These are phyloP conservation scores for Chloropicon primus DNA, from an alignment of 139 green algal species.

Conservation along the genomic window DNA sequence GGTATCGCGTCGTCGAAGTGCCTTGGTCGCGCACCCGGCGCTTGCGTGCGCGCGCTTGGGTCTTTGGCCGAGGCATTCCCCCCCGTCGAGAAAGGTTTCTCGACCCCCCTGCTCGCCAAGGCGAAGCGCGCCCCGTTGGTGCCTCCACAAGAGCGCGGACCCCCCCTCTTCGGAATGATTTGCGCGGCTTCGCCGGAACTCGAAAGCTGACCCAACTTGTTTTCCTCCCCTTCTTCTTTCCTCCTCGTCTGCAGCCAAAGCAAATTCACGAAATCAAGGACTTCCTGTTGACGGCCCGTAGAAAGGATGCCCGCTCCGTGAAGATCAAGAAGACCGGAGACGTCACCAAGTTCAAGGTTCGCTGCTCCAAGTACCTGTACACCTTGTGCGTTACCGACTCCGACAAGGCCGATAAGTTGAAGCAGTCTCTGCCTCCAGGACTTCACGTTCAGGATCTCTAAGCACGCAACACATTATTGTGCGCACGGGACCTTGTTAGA, in stretches of 20 bases:
- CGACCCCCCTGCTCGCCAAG: no score
- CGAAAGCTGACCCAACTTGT: background rate
- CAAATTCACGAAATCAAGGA: slow-evolving; percentile 99
- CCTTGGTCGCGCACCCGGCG: no score
- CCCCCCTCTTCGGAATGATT: no score
- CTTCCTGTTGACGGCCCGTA: slow-evolving; percentile 92
- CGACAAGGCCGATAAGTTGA: slow-evolving; percentile 99
- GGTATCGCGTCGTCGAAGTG: no score
- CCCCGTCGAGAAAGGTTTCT: no score
- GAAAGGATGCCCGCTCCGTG: slow-evolving; percentile 89
- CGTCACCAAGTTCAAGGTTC: slow-evolving; percentile 98
- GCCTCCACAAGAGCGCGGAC: no score
- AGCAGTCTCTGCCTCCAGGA: slow-evolving; percentile 95
- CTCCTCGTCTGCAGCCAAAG: background rate
- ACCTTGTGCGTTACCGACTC: slow-evolving; percentile 89
- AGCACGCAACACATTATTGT: no score
- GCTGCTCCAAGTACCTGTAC: slow-evolving; percentile 96
- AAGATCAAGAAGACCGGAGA: slow-evolving; percentile 89
- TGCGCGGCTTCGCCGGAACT: background rate
- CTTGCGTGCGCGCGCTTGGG: no score
- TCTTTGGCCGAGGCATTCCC: no score
- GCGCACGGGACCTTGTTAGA: no score
- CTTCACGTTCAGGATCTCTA: background rate
- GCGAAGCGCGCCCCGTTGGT: no score
- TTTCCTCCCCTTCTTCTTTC: background rate